These are phyloP conservation scores for Xylaria bambusicola DNA, from an alignment of 495 filamentous ascomycete species.

Conservation along the genomic window DNA sequence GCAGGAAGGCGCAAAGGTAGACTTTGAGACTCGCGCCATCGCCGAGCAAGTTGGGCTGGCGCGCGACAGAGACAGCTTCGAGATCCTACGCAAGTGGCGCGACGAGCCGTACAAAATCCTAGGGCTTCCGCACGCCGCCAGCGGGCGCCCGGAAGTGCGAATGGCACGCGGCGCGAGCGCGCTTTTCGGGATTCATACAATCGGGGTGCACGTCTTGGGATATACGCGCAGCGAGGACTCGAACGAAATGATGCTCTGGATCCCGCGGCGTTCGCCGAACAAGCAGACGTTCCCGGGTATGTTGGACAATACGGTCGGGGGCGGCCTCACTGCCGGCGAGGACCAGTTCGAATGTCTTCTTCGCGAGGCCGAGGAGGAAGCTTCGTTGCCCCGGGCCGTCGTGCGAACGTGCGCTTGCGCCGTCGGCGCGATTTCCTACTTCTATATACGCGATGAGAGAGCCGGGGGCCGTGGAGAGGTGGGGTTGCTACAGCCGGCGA, in stretches of 20 bases:
- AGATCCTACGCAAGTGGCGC: conserved; percentile 29
- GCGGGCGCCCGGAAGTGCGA: conserved; percentile 33
- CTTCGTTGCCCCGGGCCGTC: conserved; percentile 63
- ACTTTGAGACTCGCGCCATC: conserved; percentile 26
- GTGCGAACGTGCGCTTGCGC: conserved; percentile 54
- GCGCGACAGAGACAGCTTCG: conserved; percentile 30
- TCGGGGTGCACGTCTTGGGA: conserved; percentile 78
- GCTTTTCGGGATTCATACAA: conserved; percentile 74
- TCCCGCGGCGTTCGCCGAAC: conserved; percentile 65
- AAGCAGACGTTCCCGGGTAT: conserved; percentile 74
- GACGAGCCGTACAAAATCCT: conserved; percentile 44
- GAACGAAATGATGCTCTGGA: conserved; percentile 71
- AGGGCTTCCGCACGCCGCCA: conserved; percentile 28
- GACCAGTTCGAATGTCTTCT: conserved; percentile 64
- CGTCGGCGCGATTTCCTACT: conserved; percentile 68
- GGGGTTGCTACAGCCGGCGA: conserved; percentile 72
- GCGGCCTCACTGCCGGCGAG: conserved; percentile 70
- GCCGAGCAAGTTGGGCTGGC: conserved; percentile 26
- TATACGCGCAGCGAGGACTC: conserved; percentile 53
- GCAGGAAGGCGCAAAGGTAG: neutral
- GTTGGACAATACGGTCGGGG: conserved; percentile 80
- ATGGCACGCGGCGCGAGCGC: conserved; percentile 67
- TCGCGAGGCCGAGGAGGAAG: conserved; percentile 75
- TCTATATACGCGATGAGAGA: conserved; percentile 61
- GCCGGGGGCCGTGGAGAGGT: conserved; percentile 67